Evolutionary conservation across 495 filamentous ascomycete genomes (phyloP), one percentile per base, ranked within the genome.

Genomic region (Neurospora pannonica): DNA sequence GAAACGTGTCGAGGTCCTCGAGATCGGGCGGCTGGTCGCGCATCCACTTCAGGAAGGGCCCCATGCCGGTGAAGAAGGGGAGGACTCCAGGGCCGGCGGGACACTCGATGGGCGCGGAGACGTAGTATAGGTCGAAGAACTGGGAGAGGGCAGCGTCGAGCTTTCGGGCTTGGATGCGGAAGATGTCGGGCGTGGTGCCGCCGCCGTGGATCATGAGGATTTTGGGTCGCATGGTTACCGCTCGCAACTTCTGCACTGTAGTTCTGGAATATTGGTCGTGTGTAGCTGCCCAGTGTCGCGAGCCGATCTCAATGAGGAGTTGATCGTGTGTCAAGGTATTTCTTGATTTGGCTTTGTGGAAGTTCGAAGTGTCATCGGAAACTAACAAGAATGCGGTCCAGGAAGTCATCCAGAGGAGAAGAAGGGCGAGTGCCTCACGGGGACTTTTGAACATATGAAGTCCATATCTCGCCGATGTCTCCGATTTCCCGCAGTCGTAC

Each of bases 121-220:
- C 31, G 42, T 75, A 81, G 34, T 78, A 71, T 3, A 80, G 74
- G 11, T 77, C 71, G 71, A 82, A 82, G 72, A 79, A 76, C 11
- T 76, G 48, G 15, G 38, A 8, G 17, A 81, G 78, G 8, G 75
- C 67, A 42, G 72, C 28, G 21, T 67, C 28, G 42, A 82, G 76
- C 13, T 71, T 72, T 46, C 78, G 77, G 43, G 78, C 71, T 48
- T 82, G 81, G 72, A 81, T 71, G 15, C 71, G 74, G 67, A 82
- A 82, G 71, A 82, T 82, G 10, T 38, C 36, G 8, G 76, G 70
- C 46, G 76, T 79, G 8, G 75, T 77, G 74, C 79, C 74, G 37
- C 62, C 73, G 74, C 79, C 79, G 76, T 80, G 77, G 48, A 80
- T 76, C 74, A 76, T 77, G 37, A 81, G 75, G 40, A 80, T 75